phyloP scores from a whole-genome alignment of 441 rosid genomes.

The Erodium texanum region DNA sequence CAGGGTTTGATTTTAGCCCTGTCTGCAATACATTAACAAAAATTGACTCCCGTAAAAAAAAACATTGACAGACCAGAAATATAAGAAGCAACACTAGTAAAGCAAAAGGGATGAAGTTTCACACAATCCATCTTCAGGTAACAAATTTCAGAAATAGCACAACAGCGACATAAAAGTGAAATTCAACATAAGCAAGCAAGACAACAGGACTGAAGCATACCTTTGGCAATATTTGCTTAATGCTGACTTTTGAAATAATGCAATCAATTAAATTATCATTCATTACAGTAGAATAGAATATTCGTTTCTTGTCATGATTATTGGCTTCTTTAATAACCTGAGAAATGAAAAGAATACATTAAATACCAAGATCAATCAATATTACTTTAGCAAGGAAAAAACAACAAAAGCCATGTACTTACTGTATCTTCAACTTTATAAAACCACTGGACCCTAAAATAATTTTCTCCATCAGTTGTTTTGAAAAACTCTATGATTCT shows the following conservation, averaged over 20 bases:
- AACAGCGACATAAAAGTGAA: background rate
- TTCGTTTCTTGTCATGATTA: conserved; percentile 13
- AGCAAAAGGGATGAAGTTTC: conserved; percentile 6
- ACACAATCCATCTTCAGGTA: background rate
- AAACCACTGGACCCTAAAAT: conserved; percentile 28
- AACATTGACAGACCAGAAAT: background rate
- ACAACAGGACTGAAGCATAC: background rate
- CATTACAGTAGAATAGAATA: conserved; percentile 19
- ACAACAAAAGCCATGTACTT: conserved; percentile 1
- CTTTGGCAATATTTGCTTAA: conserved; percentile 13
- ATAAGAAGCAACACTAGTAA: conserved; percentile 10
- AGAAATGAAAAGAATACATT: background rate
- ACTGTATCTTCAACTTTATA: conserved; percentile 30
- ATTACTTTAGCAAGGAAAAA: conserved; percentile 15
- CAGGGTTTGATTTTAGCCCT: conserved; percentile 8
- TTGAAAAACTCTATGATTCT: conserved; percentile 28
- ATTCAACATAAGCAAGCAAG: background rate
- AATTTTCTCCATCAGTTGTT: conserved; percentile 18
- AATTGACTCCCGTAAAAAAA: too few relatives aligned
- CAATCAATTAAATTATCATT: conserved; percentile 20
- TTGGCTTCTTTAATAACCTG: conserved; percentile 17
- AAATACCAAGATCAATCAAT: background rate
- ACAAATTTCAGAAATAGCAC: conserved; percentile 13
- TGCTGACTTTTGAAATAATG: conserved; percentile 17
- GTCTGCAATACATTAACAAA: conserved; percentile 10